Evolutionary conservation across 441 rosid species (phyloP), one percentile per base, ranked within the genome.

Genomic region (Gossypium trilobum): DNA sequence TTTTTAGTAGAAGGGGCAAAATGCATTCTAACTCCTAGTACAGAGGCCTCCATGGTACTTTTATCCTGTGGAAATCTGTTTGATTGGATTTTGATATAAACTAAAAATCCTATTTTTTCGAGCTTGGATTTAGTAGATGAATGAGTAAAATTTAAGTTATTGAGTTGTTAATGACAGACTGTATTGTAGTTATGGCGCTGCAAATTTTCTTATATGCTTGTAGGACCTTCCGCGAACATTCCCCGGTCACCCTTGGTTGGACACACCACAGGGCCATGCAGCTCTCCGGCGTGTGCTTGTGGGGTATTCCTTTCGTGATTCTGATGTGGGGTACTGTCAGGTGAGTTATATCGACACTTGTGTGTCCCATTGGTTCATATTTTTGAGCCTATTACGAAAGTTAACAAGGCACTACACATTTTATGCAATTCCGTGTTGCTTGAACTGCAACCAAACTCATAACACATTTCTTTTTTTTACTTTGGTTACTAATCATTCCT

Each of bases 261-360:
- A 95, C 85, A 95, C 99, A 60, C 88, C 90, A 20, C 95, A 92
- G 63, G 98, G 99, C 70, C 97, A 95, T 82, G 90, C 96, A 75
- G 71, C 99, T 65, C 85, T 95, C 33, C 76, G 95, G 31, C 91
- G 97, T 67, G 97, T 95, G 75, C 99, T 95, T 77, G 96, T 91
- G 52, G 97, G 82, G 2, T 95, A 95, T 78, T 95, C 99, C 16
- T 95, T 92, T 70, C 97, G 99, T n/a, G 99, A 95, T 80, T 92
- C 99, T 74, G 97, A 95, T 84, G 97, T 95, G 77, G 99, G 99
- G 55, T 95, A 95, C 69, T 92, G 98, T 80, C 97, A 95, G 96
- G 99, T 95, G 77, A 46, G 83, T 72, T 64, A 36, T 29, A 17
- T 60, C 55, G 46, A 46, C 23, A 7, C 25, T 46, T 61, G 7